Conservation (phyloP, 441 rosid species). For the Brassica hybrid region DNA sequence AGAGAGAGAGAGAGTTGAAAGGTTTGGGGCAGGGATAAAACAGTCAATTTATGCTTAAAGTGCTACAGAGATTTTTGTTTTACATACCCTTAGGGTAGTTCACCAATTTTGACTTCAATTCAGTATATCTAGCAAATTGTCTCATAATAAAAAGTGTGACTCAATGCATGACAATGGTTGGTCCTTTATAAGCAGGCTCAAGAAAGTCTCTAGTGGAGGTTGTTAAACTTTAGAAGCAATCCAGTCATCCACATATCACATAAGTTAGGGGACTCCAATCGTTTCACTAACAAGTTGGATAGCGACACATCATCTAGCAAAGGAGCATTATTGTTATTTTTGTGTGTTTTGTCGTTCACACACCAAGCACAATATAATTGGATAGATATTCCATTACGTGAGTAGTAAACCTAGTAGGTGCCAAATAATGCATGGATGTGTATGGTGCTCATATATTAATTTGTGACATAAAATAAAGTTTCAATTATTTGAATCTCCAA, state of each 20-base stretch:
- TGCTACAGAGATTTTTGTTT: too few relatives aligned
- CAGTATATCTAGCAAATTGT: too few relatives aligned
- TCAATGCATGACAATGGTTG: slow-evolving; percentile 26
- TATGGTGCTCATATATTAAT: background rate
- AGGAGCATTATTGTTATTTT: slow-evolving; percentile 29
- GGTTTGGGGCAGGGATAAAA: too few relatives aligned
- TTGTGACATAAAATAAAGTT: background rate
- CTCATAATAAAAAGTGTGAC: background rate
- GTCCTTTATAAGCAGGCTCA: slow-evolving; percentile 1
- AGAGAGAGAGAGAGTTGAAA: too few relatives aligned
- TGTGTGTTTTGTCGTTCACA: slow-evolving; percentile 14
- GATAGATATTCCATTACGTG: slow-evolving; percentile 20
- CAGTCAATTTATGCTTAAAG: too few relatives aligned
- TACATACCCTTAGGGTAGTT: too few relatives aligned
- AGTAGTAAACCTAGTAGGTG: background rate
- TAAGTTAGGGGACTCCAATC: slow-evolving; percentile 21
- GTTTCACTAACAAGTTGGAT: slow-evolving; percentile 19
- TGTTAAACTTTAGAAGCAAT: slow-evolving; percentile 40
- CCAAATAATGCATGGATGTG: slow-evolving; percentile 23
- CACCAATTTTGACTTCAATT: too few relatives aligned
- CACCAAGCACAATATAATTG: slow-evolving; percentile 3
- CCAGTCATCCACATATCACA: slow-evolving; percentile 34
- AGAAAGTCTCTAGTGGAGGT: slow-evolving; percentile 30
- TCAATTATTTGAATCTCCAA: background rate
- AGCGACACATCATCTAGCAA: slow-evolving; percentile 25